These are phyloP conservation scores for Ogataea corticis DNA, from an alignment of 805 yeast species.

Conservation along the genomic window DNA sequence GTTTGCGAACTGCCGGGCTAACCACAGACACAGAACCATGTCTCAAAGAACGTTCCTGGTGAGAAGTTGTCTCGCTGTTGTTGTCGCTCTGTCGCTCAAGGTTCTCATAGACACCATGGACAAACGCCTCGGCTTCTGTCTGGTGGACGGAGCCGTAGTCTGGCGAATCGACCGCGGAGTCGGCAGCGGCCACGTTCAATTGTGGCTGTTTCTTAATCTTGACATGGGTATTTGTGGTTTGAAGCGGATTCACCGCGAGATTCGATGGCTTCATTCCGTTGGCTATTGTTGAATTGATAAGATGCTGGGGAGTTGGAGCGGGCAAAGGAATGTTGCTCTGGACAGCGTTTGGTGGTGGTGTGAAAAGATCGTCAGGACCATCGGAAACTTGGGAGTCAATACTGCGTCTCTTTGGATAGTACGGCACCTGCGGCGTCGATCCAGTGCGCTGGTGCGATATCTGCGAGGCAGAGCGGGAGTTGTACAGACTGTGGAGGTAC, in stretches of 20 bases:
- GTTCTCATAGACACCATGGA: constrained; percentile 36
- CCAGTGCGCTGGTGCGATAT: constrained; percentile 1
- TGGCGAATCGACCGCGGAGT: constrained; percentile 6
- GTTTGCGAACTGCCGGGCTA: constrained; percentile 11
- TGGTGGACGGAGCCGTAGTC: constrained; percentile 38
- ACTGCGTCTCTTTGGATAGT: constrained; percentile 19
- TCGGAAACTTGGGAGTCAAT: constrained; percentile 14
- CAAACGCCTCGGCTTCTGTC: constrained; percentile 46
- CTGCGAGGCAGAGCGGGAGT: constrained; percentile 15
- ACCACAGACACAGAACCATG: constrained; percentile 1
- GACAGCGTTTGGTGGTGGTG: neutral
- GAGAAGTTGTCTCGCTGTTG: constrained; percentile 2
- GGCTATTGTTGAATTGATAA: constrained; percentile 28
- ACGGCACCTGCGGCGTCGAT: constrained; percentile 12
- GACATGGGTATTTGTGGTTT: constrained; percentile 63
- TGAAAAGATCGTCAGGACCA: neutral
- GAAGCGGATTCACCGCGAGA: constrained; percentile 69
- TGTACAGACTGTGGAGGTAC: constrained; percentile 63
- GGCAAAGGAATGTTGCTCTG: constrained; percentile 11
- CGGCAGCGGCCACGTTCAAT: constrained; percentile 10
- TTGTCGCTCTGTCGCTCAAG: constrained; percentile 19
- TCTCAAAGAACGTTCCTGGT: neutral
- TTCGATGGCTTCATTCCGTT: constrained; percentile 55
- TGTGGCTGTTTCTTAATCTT: constrained; percentile 63
- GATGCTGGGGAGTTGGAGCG: constrained; percentile 2